Conservation (phyloP, 176 grass and related monocot genomes). For the Pontederia paniculata region DNA sequence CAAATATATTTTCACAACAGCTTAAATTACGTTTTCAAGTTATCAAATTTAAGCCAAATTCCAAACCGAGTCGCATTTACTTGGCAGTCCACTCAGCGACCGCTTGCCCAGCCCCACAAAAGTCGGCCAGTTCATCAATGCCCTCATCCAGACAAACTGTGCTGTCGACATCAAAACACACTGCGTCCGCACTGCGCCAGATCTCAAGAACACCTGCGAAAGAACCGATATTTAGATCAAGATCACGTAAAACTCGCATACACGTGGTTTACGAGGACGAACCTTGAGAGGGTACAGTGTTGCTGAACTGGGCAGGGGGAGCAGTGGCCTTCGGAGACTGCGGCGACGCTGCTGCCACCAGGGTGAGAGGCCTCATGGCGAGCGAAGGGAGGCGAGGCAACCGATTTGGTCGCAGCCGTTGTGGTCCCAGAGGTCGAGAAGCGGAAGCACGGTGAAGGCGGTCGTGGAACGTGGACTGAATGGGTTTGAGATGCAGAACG, state of each 20-base stretch:
- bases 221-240: background rate
- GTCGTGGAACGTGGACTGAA: too few relatives aligned
- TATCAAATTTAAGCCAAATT: too few relatives aligned
- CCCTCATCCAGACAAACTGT: constrained; percentile 78
- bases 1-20: too few relatives aligned
- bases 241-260: background rate
- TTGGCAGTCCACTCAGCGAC: constrained; percentile 79
- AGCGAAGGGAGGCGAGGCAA: background rate
- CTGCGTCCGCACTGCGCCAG: constrained; percentile 38
- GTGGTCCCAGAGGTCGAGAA: too few relatives aligned
- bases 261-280: background rate
- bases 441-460: too few relatives aligned
- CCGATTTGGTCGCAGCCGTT: too few relatives aligned
- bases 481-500: too few relatives aligned
- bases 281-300: constrained; percentile 28
- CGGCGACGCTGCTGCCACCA: constrained; percentile 23
- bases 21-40: too few relatives aligned
- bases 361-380: constrained; percentile 3
- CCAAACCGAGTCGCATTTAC: constrained; percentile 17
- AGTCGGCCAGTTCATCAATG: constrained; percentile 76
- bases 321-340: constrained; percentile 10
- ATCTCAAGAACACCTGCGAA: constrained; percentile 42
- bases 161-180: constrained; percentile 91
- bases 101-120: constrained; percentile 57
- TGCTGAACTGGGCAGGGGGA: constrained; percentile 15